phyloP scores from a whole-genome alignment of 352 stramenopile genomes.

The Thraustochytrium striatum region DNA sequence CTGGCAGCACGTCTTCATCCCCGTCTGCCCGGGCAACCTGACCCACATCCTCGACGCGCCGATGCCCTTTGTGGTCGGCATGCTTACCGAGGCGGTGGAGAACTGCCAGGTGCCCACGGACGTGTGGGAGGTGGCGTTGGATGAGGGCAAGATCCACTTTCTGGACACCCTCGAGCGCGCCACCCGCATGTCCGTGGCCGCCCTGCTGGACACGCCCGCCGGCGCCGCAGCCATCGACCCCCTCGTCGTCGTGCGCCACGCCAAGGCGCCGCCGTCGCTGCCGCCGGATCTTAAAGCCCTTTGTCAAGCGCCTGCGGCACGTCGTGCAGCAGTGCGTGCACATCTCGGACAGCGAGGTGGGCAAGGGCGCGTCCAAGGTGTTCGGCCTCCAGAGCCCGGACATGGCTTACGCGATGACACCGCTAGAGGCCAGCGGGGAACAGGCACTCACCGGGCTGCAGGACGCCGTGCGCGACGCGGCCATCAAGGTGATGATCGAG shows the following conservation, averaged over 20 bases:
- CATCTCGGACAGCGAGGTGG: conserved; percentile 10
- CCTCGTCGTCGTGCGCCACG: conserved; percentile 1
- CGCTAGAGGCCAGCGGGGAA: conserved; percentile 30
- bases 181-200: background rate
- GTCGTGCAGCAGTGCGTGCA: background rate
- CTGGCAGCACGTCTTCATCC: conserved; percentile 78
- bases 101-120: conserved; percentile 46
- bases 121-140: conserved; percentile 29
- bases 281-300: conserved; percentile 13
- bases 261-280: background rate
- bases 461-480: conserved; percentile 33
- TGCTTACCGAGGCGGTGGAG: conserved; percentile 72
- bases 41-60: conserved; percentile 75
- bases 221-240: conserved; percentile 23
- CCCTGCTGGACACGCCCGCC: conserved; percentile 17
- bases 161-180: background rate
- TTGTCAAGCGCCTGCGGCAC: background rate
- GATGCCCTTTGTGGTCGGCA: conserved; percentile 73
- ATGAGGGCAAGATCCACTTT: conserved; percentile 33
- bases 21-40: conserved; percentile 70
- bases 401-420: conserved; percentile 33
- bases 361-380: conserved; percentile 17
- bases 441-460: conserved; percentile 2
- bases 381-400: conserved; percentile 29
- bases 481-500: conserved; percentile 25